phyloP scores from a whole-genome alignment of 164 flowering plant genomes.

The Tinospora cordifolia region DNA sequence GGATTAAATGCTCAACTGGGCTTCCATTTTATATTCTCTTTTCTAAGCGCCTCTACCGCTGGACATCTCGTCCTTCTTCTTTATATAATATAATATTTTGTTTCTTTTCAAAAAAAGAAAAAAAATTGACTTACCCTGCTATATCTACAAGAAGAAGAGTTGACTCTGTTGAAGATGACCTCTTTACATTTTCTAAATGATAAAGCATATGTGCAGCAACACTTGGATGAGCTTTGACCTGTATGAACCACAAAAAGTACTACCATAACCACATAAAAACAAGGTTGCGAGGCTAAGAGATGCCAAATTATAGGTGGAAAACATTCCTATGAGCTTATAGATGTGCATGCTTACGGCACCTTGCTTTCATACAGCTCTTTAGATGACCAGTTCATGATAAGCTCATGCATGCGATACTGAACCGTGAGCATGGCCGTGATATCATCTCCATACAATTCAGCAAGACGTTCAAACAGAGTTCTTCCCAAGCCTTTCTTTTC shows the following conservation, averaged over 20 bases:
- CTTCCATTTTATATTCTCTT: too few relatives aligned
- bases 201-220: slow-evolving; percentile 87
- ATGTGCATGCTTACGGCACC: slow-evolving; percentile 37
- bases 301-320: too few relatives aligned
- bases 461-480: slow-evolving; percentile 96
- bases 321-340: slow-evolving; percentile 1
- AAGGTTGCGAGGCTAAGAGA: not conserved
- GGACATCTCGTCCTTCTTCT: too few relatives aligned
- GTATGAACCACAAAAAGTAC: slow-evolving; percentile 7
- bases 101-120: too few relatives aligned
- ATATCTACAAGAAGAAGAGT: slow-evolving; percentile 85
- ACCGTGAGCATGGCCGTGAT: slow-evolving; percentile 87
- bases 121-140: slow-evolving; percentile 74
- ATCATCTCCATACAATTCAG: slow-evolving; percentile 74
- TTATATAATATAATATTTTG: too few relatives aligned
- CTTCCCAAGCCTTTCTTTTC: slow-evolving; percentile 92
- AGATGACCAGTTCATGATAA: slow-evolving; percentile 95
- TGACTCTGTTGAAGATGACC: slow-evolving; percentile 72
- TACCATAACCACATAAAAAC: slow-evolving; percentile 7
- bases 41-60: too few relatives aligned
- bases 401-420: slow-evolving; percentile 98
- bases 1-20: too few relatives aligned
- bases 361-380: slow-evolving; percentile 82
- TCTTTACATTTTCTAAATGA: slow-evolving; percentile 76
- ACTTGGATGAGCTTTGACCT: slow-evolving; percentile 89